Conservation (phyloP, 1,139 yeast species). For the Kodamaea suecica region DNA sequence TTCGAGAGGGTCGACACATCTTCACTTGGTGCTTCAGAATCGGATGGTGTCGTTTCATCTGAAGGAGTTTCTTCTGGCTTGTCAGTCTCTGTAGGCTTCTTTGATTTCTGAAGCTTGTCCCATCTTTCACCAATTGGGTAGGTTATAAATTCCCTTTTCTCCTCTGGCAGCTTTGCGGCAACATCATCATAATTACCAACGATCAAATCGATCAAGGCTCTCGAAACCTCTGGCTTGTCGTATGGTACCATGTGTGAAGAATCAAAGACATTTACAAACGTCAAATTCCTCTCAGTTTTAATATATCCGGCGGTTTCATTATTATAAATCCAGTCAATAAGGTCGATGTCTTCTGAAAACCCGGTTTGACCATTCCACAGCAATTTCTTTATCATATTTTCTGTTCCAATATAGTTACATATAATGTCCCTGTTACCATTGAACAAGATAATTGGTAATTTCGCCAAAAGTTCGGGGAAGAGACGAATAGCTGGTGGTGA, state of each 20-base stretch:
- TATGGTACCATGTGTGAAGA: constrained; percentile 96
- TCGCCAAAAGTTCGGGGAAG: constrained; percentile 59
- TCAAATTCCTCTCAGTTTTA: constrained; percentile 62
- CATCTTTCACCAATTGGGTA: constrained; percentile 31
- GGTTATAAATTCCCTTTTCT: constrained; percentile 22
- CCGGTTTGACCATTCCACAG: constrained; percentile 70
- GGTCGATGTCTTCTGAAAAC: constrained; percentile 36
- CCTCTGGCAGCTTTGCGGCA: constrained; percentile 11
- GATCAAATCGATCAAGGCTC: constrained; percentile 63
- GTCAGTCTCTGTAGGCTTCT: constrained; percentile 2
- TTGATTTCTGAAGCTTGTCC: constrained; percentile 5
- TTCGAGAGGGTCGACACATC: constrained; percentile 1
- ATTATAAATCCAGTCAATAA: constrained; percentile 53
- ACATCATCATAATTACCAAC: constrained; percentile 31
- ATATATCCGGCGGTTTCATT: constrained; percentile 50
- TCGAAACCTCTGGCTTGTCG: constrained; percentile 67
- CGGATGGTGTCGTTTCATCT: constrained; percentile 3
- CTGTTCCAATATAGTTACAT: constrained; percentile 80
- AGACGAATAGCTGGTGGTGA: constrained; percentile 63
- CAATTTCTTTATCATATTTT: constrained; percentile 57
- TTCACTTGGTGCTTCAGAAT: constrained; percentile 15
- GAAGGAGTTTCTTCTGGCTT: constrained; percentile 2
- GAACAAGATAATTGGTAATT: constrained; percentile 67
- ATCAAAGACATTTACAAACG: constrained; percentile 69
- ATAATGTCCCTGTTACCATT: constrained; percentile 88